These are phyloP conservation scores for Myxozyma nipponensis DNA, from an alignment of 805 yeast genomes.

Conservation along the genomic window DNA sequence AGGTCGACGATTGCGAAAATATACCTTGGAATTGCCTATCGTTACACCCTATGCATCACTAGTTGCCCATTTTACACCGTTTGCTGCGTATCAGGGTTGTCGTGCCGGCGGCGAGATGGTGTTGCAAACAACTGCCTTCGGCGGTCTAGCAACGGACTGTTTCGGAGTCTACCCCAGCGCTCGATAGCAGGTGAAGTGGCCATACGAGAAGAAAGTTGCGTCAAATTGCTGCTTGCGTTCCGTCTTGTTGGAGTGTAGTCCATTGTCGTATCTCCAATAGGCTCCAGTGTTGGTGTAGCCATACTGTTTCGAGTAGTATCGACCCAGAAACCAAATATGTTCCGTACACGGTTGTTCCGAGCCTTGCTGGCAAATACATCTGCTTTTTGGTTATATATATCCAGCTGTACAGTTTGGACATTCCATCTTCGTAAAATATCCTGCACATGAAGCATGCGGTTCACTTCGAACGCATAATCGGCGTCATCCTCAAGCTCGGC, in stretches of 20 bases:
- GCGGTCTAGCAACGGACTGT: conserved; percentile 26
- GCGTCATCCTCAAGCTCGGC: conserved; percentile 6
- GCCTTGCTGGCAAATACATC: conserved; percentile 12
- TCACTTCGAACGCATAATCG: conserved; percentile 13
- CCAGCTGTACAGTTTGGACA: conserved; percentile 14
- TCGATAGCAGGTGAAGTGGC: conserved; percentile 12
- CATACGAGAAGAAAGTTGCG: no score
- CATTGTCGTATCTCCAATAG: neutral
- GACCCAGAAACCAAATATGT: conserved; percentile 16
- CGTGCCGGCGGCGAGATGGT: conserved; percentile 5
- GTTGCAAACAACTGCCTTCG: conserved; percentile 21
- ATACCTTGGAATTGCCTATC: no score
- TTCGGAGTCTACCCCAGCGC: conserved; percentile 22
- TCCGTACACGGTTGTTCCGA: conserved; percentile 1
- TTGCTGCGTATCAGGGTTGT: neutral
- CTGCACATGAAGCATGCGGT: conserved; percentile 19
- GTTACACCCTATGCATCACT: no score
- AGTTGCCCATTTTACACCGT: no score
- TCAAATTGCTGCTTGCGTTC: no score
- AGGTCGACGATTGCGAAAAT: no score
- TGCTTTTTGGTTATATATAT: conserved; percentile 16
- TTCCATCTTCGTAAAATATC: conserved; percentile 19
- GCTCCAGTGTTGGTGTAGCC: neutral
- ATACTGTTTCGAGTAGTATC: conserved; percentile 10
- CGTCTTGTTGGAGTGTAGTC: neutral